Evolutionary conservation across 1,139 yeast species (phyloP).

Genomic region (Scheffersomyces quercinus): DNA sequence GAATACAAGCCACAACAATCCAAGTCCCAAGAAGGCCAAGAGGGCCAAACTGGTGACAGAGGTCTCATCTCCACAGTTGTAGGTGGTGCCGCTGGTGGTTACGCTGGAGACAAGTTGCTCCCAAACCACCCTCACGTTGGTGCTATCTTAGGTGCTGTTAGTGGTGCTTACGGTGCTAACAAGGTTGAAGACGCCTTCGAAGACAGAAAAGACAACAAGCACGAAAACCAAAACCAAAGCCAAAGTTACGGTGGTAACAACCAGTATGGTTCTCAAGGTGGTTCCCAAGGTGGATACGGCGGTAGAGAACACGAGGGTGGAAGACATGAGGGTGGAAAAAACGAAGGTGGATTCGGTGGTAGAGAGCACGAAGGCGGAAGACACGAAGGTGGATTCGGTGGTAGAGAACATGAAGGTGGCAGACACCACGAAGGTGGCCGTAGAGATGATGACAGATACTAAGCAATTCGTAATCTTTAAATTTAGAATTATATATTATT

Average conservation of each 20-base stretch:
- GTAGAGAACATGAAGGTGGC: constrained; percentile 8
- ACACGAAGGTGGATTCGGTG: constrained; percentile 12
- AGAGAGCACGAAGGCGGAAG: constrained; percentile 9
- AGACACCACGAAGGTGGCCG: constrained; percentile 8
- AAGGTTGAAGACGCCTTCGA: constrained; percentile 47
- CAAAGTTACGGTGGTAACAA: constrained; percentile 11
- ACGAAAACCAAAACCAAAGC: constrained; percentile 8
- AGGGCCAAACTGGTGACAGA: constrained; percentile 47
- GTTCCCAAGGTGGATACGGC: constrained; percentile 8
- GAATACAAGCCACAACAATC: constrained; percentile 26
- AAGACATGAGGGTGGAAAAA: constrained; percentile 4
- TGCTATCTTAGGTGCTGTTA: constrained; percentile 58
- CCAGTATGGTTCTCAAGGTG: constrained; percentile 11
- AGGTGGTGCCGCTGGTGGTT: constrained; percentile 65
- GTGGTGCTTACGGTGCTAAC: constrained; percentile 62
- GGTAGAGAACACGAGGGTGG: constrained; percentile 6
- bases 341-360: constrained; percentile 11
- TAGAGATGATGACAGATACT: constrained; percentile 11
- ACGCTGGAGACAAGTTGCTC: constrained; percentile 45
- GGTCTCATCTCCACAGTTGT: constrained; percentile 55
- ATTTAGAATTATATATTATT: too few relatives aligned
- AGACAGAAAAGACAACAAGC: constrained; percentile 11
- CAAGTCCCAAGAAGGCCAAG: constrained; percentile 15
- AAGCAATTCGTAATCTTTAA: not conserved
- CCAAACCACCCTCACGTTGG: constrained; percentile 53